Evolutionary conservation across 2,329 filamentous ascomycete species (phyloP), one percentile per base, ranked within the genome.

Genomic region (Biscogniauxia marginata): DNA sequence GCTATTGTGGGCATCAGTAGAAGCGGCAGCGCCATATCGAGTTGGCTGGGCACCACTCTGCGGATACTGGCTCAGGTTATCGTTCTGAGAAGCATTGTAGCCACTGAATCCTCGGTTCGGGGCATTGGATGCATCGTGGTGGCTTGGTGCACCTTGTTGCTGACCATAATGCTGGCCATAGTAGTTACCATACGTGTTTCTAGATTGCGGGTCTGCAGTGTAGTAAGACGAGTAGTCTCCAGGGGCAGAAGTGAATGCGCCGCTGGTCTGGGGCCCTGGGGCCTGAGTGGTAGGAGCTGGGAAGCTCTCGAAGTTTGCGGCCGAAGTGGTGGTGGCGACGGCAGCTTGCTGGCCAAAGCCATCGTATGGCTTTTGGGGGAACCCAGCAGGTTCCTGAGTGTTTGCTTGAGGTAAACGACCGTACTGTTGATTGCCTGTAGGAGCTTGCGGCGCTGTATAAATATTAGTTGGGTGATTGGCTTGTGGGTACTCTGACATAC

Each of bases 181-280:
- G 71, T 95, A 91, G 72, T 91, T 89, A 71, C 86, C 86, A 77
- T 95, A 96, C 1, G 86, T 82, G 69, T 87, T 87, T 63, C 90
- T 88, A 64, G 85, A 80, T 64, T 85, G 86, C 63, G 80, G 85
- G 62, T 91, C 91, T 34, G 88, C 84, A 3, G 89, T 90, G 73
- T 96, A 96, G 77, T 96, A 96, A 5, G 88, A 87, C 19, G 89
- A 88, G 74, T 91, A 96, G 63, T 96, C 91, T 71, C 80, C 84
- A 13, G 88, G 87, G 19, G 87, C 88, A 52, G 90, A 90, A 65
- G 86, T 90, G 74, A 89, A 89, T 25, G 83, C 83, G 49, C 82
- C 87, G 66, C 82, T 84, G 59, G 84, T 82, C 64, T 85, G 84
- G 54, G 82, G 82, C 46, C 73, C 76, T 62, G 80, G 79, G 30